Evolutionary conservation across 2,329 filamentous ascomycete species (phyloP), one percentile per base, ranked within the genome.

Genomic region (Monosporascus sp.): DNA sequence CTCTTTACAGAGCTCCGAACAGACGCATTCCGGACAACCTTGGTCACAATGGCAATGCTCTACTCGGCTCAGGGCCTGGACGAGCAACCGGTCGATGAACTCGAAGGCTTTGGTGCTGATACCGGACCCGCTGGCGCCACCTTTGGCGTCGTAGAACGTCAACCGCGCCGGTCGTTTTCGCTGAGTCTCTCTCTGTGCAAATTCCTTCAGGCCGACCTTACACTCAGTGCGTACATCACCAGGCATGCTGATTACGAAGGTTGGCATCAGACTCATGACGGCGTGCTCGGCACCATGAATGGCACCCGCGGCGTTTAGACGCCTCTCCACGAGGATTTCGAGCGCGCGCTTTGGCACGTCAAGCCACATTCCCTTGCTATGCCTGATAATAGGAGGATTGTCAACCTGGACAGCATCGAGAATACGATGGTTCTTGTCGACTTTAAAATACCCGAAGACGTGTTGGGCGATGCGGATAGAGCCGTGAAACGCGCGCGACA

Each of bases 201-300:
- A 90, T 70, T 97, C 93, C 69, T 97, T 97, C 55, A 88, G 76
- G 2, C 87, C 85, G 54, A 87, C 83, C 74, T 97, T 97, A 71
- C 94, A 97, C 71, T 97, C 94, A 0, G 94, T 97, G 43, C 90
- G 83, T 15, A 99, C 90, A 62, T 97, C 94, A 25, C 90, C 92
- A 0, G 92, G 91, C 74, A 92, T 87, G 60, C 85, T 89, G 61
- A 97, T 85, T 44, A 97, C 90, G 65, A 95, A 96, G 47, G 90
- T 94, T 0, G 93, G 93, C 74, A 97, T 85, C 2, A 97, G 77
- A 39, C 83, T 88, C 57, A 97, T 81, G 24, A 97, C 77, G 0
- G 92, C 91, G 68, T 99, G 94, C 71, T 97, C 91, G 2, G 94
- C 93, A 0, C 93, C 93, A 66, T 97, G 94, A 54, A 99, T 97